phyloP scores from a whole-genome alignment of 208 protist genomes.

The Porcisia deanei region DNA sequence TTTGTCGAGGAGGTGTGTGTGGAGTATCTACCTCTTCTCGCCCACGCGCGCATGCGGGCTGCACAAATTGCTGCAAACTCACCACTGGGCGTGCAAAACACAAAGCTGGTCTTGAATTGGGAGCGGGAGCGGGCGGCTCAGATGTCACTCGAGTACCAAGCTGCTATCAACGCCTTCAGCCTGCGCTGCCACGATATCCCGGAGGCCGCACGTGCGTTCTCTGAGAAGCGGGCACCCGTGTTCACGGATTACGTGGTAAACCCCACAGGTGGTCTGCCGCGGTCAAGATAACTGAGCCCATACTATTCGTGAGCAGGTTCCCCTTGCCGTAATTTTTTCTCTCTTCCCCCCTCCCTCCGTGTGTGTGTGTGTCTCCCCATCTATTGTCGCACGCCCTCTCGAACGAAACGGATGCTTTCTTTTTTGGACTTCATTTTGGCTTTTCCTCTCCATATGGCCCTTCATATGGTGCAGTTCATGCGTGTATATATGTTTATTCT shows the following conservation, averaged over 20 bases:
- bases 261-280: constrained; percentile 10
- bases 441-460: no score
- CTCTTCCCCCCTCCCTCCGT: not conserved
- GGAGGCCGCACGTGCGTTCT: constrained; percentile 50
- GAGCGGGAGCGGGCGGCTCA: constrained; percentile 37
- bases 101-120: constrained; percentile 75
- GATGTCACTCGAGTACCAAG: constrained; percentile 59
- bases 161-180: constrained; percentile 61
- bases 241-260: constrained; percentile 69
- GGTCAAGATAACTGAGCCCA: not conserved
- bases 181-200: constrained; percentile 63
- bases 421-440: not conserved
- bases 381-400: not conserved
- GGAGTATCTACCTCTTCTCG: constrained; percentile 47
- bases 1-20: constrained; percentile 70
- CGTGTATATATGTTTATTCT: not conserved
- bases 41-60: constrained; percentile 38
- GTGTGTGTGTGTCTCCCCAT: not conserved
- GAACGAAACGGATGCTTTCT: constrained; percentile 1
- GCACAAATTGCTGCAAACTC: constrained; percentile 58
- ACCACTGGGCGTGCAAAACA: constrained; percentile 72
- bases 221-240: constrained; percentile 43
- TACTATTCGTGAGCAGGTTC: not conserved
- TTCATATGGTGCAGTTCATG: no score
- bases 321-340: no score